These are phyloP conservation scores for Fonsecaea monophora DNA, from an alignment of 2,329 filamentous ascomycete genomes.

Conservation along the genomic window DNA sequence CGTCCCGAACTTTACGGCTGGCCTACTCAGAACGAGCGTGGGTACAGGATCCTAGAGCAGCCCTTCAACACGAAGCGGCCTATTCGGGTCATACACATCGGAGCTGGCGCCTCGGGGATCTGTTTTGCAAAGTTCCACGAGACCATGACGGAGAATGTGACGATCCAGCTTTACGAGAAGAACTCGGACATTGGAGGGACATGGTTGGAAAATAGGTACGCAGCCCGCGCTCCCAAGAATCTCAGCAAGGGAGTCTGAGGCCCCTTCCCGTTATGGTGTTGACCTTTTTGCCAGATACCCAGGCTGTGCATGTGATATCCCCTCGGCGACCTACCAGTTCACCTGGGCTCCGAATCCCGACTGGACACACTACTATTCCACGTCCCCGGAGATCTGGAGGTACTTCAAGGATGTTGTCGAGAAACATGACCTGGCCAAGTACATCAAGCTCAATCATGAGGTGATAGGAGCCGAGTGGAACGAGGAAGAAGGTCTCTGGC, in stretches of 20 bases:
- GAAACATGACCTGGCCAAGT: neutral
- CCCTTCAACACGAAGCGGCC: neutral
- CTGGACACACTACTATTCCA: neutral
- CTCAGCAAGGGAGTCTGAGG: no score
- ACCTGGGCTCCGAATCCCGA: neutral
- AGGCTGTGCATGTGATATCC: slow-evolving; percentile 5
- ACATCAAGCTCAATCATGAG: neutral
- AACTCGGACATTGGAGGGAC: slow-evolving; percentile 42
- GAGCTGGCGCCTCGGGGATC: neutral
- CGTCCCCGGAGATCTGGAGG: neutral
- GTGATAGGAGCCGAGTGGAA: neutral
- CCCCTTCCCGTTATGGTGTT: no score
- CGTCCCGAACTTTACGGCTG: neutral
- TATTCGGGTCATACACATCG: neutral
- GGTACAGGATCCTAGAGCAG: neutral
- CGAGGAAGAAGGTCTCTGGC: neutral
- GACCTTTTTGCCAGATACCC: slow-evolving; percentile 8
- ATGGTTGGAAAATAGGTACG: slow-evolving; percentile 43
- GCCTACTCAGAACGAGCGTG: neutral
- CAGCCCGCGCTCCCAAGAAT: neutral
- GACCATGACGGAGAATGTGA: slow-evolving; percentile 13
- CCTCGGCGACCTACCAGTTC: neutral
- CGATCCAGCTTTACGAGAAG: slow-evolving; percentile 40
- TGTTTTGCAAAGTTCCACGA: neutral
- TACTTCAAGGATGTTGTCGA: neutral